phyloP scores from a whole-genome alignment of 352 stramenopile species.

The Globisporangium iwayamae region DNA sequence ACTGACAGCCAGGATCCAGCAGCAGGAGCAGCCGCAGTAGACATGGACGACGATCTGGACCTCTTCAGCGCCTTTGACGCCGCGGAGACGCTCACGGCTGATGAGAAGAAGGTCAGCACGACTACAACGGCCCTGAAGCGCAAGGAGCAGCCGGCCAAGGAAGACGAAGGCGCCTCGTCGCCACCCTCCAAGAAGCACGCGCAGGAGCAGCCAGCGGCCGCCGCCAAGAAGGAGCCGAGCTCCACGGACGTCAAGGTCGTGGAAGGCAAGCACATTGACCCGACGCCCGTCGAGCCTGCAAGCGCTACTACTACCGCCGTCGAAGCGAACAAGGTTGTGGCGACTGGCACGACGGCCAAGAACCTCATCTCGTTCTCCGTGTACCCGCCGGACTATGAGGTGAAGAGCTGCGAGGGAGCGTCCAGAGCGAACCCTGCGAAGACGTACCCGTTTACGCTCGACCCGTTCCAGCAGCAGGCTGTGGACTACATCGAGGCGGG shows the following conservation, averaged over 20 bases:
- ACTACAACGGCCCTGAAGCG: slow-evolving; percentile 33
- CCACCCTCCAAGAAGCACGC: slow-evolving; percentile 58
- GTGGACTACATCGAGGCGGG: slow-evolving; percentile 95
- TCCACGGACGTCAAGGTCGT: slow-evolving; percentile 61
- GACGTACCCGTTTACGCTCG: slow-evolving; percentile 96
- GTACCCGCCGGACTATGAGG: slow-evolving; percentile 72
- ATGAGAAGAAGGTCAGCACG: slow-evolving; percentile 35
- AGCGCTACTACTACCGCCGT: slow-evolving; percentile 1
- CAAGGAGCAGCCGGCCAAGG: slow-evolving; percentile 28
- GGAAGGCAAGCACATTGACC: slow-evolving; percentile 71
- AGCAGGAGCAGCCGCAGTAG: background rate
- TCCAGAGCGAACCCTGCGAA: slow-evolving; percentile 90
- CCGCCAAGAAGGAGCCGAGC: slow-evolving; percentile 15
- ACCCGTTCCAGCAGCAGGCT: slow-evolving; percentile 98
- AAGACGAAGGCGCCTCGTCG: slow-evolving; percentile 32
- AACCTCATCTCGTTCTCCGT: slow-evolving; percentile 95
- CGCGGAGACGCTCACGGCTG: slow-evolving; percentile 55
- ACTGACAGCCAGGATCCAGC: background rate
- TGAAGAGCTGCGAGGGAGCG: slow-evolving; percentile 40
- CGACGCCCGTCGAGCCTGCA: slow-evolving; percentile 34
- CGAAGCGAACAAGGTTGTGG: slow-evolving; percentile 56
- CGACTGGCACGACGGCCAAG: slow-evolving; percentile 94
- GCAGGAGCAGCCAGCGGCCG: slow-evolving; percentile 2
- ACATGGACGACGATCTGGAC: slow-evolving; percentile 86
- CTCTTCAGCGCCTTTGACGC: slow-evolving; percentile 94